Percentiles rank a stretch among this genome's conserved stretches.
Conservation (phyloP, 1,139 yeast genomes). For the Taphrina confusa region DNA sequence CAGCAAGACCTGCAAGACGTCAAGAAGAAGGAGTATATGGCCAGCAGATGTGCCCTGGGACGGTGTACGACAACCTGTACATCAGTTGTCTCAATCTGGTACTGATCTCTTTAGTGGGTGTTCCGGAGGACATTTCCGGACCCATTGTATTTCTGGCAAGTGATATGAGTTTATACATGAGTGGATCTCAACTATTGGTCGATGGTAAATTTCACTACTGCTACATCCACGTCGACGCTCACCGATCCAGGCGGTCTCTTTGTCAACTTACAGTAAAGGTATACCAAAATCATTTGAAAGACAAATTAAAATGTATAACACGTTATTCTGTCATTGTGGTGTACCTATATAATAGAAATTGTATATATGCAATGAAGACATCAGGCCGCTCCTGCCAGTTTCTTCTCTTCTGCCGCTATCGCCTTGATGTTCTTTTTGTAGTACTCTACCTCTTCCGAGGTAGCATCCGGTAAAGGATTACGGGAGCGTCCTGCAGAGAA, state of each 20-base stretch:
- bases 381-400: neutral
- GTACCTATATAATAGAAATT: no score
- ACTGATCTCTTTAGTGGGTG: constrained; percentile 44
- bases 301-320: no score
- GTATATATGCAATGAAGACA: no score
- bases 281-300: no score
- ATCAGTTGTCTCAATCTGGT: neutral
- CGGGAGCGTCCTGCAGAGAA: constrained; percentile 7
- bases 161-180: constrained; percentile 50
- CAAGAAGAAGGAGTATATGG: constrained; percentile 47
- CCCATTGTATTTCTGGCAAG: constrained; percentile 54
- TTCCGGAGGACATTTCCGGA: constrained; percentile 53
- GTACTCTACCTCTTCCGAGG: neutral
- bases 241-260: constrained; percentile 47
- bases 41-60: constrained; percentile 51
- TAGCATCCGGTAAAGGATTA: constrained; percentile 4
- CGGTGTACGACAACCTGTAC: constrained; percentile 41
- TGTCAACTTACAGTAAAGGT: constrained; percentile 50
- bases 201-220: constrained; percentile 46
- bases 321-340: no score
- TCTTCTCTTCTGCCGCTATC: constrained; percentile 12
- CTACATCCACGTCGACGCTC: neutral
- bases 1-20: constrained; percentile 49
- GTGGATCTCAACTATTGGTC: constrained; percentile 53
- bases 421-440: neutral